Evolutionary conservation across 2,329 filamentous ascomycete genomes (phyloP).

Genomic region (Sporothrix globosa): DNA sequence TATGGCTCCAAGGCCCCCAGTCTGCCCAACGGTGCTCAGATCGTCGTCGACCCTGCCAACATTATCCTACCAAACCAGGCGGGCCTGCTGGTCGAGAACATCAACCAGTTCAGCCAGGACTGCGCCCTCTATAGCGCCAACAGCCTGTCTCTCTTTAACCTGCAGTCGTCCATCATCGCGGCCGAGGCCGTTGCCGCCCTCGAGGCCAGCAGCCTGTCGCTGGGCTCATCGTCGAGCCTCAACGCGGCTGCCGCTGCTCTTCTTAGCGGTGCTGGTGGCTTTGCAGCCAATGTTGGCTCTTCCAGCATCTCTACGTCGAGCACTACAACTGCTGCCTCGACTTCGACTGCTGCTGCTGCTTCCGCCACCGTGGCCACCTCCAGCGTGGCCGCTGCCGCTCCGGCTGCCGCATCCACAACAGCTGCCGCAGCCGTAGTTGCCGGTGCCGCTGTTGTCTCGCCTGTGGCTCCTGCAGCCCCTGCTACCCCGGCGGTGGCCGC

Average conservation of each 20-base stretch:
- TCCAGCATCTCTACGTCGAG: not conserved
- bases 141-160: constrained; percentile 41
- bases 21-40: constrained; percentile 40
- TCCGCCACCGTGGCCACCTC: not conserved
- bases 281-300: not conserved
- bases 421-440: constrained; percentile 23
- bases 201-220: constrained; percentile 39
- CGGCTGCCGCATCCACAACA: not conserved
- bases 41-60: constrained; percentile 46
- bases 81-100: constrained; percentile 44
- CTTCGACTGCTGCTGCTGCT: not conserved
- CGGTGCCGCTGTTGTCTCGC: not conserved
- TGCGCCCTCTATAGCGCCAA: constrained; percentile 42
- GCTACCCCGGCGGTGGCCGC: constrained; percentile 15
- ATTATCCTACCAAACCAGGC: constrained; percentile 46
- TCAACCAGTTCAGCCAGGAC: constrained; percentile 43
- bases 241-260: constrained; percentile 33
- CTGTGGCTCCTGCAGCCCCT: constrained; percentile 1
- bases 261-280: constrained; percentile 8
- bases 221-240: constrained; percentile 34
- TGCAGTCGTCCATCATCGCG: constrained; percentile 39
- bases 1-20: constrained; percentile 42
- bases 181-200: constrained; percentile 41
- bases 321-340: not conserved
- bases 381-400: not conserved